Percentiles rank a stretch among this genome's conserved stretches.
phyloP scores from a whole-genome alignment of 2,329 filamentous ascomycete species.

The Trichoderma citrinoviride region DNA sequence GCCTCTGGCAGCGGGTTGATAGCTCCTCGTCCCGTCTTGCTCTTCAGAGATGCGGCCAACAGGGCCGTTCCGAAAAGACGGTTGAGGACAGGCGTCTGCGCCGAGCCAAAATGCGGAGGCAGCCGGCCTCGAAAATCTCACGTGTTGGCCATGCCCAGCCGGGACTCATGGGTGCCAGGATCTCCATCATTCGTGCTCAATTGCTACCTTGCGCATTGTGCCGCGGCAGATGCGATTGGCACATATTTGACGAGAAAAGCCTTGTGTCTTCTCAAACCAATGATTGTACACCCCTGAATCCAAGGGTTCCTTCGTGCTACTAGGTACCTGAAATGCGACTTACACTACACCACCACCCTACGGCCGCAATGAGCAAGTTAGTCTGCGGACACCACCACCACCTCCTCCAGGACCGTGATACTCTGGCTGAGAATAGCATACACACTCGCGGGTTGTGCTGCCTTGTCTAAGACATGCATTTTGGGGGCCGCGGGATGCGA shows the following conservation, averaged over 20 bases:
- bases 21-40: neutral
- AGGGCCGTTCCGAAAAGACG: conserved; percentile 1
- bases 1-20: neutral
- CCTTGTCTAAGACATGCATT: conserved; percentile 21
- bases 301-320: conserved; percentile 4
- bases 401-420: neutral
- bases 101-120: conserved; percentile 12
- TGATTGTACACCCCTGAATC: neutral
- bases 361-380: neutral
- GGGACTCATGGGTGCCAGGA: neutral
- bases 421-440: conserved; percentile 15
- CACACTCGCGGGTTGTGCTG: conserved; percentile 12
- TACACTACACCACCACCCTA: conserved; percentile 16
- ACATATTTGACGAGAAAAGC: neutral
- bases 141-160: neutral
- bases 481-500: conserved; percentile 19
- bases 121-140: conserved; percentile 14
- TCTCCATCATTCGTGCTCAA: neutral
- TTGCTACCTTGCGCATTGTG: neutral
- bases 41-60: neutral
- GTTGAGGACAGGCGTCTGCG: neutral
- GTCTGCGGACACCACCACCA: conserved; percentile 16
- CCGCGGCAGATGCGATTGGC: neutral
- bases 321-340: neutral
- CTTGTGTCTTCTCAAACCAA: neutral